phyloP scores from a whole-genome alignment of 345 rosid genomes.

The Microthlaspi erraticum region DNA sequence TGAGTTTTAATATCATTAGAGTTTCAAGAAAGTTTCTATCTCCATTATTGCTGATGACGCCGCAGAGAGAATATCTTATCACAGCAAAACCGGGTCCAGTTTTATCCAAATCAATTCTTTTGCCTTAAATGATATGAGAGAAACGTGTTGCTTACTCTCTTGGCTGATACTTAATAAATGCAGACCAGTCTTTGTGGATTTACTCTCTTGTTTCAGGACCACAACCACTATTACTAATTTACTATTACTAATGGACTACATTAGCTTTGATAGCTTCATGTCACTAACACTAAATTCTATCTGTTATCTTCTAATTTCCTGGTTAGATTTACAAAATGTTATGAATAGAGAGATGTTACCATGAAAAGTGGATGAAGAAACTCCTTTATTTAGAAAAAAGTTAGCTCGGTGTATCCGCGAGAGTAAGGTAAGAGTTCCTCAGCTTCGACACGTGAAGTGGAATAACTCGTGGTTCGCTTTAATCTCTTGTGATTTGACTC shows the following conservation, averaged over 20 bases:
- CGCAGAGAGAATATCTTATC: too few species aligned
- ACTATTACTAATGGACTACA: constrained; percentile 37
- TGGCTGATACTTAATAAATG: constrained; percentile 37
- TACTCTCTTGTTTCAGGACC: constrained; percentile 49
- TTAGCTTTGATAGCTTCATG: constrained; percentile 34
- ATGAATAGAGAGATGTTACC: constrained; percentile 42
- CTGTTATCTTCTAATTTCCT: constrained; percentile 39
- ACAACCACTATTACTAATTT: constrained; percentile 41
- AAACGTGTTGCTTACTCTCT: constrained; percentile 43
- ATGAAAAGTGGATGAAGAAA: constrained; percentile 15
- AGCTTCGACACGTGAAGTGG: constrained; percentile 77
- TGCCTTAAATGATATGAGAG: constrained; percentile 41
- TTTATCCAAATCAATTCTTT: neutral
- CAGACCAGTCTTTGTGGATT: constrained; percentile 30
- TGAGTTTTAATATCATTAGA: neutral
- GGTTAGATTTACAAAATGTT: constrained; percentile 14
- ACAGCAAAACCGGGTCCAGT: constrained; percentile 17
- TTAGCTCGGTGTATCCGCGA: constrained; percentile 91
- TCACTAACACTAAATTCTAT: constrained; percentile 43
- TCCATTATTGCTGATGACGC: too few species aligned
- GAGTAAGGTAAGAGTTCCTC: constrained; percentile 95
- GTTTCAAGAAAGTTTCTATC: too few species aligned
- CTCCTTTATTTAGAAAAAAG: constrained; percentile 64
- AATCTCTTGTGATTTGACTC: constrained; percentile 76
- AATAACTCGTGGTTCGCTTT: constrained; percentile 73